Evolutionary conservation across 352 stramenopile genomes (phyloP), one percentile per base, ranked within the genome.

Genomic region (Globisporangium uncinulatum): DNA sequence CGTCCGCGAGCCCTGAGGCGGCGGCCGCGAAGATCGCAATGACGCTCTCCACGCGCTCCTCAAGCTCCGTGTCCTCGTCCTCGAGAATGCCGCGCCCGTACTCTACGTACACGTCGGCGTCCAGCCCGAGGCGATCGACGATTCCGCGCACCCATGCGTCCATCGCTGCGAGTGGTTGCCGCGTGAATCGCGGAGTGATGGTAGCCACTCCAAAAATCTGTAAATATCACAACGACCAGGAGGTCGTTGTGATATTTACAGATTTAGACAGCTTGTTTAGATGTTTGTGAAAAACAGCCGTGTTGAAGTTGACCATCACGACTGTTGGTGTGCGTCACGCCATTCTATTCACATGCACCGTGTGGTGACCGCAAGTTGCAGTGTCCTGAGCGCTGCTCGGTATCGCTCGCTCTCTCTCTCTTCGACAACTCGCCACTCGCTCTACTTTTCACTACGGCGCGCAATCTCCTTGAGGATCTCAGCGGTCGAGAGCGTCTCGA

Each of bases 101-200:
- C 42, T 89, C 83, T 19, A 86, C 81, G 66, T 93, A 93, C 43
- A 91, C 83, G 56, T 89, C 83, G 10, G 66, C 73, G 56, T 91
- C 76, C 29, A 89, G 69, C 37, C 61, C 65, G 41, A 92, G 72
- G 17, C 56, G 51, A 59, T 70, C 62, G 43, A 89, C 81, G 63
- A 88, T 89, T 52, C 41, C 59, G 8, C 55, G 69, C 53, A 92
- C 73, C 71, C 74, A 92, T 9, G 54, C 75, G 51, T 88, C 75
- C 81, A 92, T 86, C 14, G 17, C 46, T 49, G 31, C 21, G 6
- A 19, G 24, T 29, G 24, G 34, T 39, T 39, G 34, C 34, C 34
- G 34, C 5, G 34, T 13, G 34, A 39, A 13, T 39, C 10, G 34
- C 34, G 34, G 34, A 39, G 34, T 39, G 34, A 39, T 39, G 34